These are phyloP conservation scores for Phanerodontia chrysosporium DNA, from an alignment of 768 basidiomycete species.

Conservation along the genomic window DNA sequence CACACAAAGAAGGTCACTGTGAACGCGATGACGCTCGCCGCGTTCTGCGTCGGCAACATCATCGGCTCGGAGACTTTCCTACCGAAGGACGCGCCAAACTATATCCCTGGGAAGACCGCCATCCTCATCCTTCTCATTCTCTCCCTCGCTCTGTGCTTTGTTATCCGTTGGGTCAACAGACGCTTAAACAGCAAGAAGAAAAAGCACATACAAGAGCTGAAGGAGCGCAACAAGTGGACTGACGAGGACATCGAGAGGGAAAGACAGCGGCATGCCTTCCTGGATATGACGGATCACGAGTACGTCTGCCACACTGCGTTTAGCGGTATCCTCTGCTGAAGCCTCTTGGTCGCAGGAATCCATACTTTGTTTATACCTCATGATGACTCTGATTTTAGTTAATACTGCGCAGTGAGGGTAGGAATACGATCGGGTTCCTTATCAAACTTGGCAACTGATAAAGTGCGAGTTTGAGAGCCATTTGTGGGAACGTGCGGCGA, in stretches of 20 bases:
- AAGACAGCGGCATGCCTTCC: constrained; percentile 57
- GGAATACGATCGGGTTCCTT: too few species aligned
- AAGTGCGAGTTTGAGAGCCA: too few species aligned
- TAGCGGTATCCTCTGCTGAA: neutral
- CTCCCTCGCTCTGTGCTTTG: constrained; percentile 43
- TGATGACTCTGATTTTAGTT: constrained; percentile 16
- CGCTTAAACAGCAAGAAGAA: constrained; percentile 47
- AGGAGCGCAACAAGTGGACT: constrained; percentile 46
- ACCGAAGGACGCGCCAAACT: constrained; percentile 54
- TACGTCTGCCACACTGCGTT: constrained; percentile 26
- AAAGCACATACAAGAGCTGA: constrained; percentile 37
- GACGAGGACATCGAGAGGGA: constrained; percentile 53
- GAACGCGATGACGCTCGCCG: constrained; percentile 53
- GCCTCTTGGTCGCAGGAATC: constrained; percentile 36
- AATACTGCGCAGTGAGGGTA: too few species aligned
- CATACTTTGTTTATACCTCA: constrained; percentile 55
- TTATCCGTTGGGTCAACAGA: constrained; percentile 53
- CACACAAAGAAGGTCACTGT: constrained; percentile 66
- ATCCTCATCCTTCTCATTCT: constrained; percentile 55
- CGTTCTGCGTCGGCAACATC: constrained; percentile 57
- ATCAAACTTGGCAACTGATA: too few species aligned
- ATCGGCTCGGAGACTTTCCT: constrained; percentile 61
- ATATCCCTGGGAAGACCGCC: constrained; percentile 65
- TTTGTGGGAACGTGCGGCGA: too few species aligned
- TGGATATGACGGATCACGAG: constrained; percentile 61